Evolutionary conservation across 768 basidiomycete species (phyloP).

Genomic region (Boletellus sp.): DNA sequence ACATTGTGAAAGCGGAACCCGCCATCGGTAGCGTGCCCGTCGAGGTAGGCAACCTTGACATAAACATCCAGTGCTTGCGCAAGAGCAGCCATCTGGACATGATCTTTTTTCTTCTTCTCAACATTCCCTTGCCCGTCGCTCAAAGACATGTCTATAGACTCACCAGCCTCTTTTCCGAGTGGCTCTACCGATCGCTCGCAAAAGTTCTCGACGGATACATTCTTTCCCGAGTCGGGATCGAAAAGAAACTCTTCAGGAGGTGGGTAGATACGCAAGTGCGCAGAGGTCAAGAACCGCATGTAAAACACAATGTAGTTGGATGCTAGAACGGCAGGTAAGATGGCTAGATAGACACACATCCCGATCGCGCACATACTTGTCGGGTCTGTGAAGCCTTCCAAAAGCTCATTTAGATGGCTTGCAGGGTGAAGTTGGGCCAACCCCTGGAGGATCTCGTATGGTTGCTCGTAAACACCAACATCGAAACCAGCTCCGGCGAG

Average conservation of each 20-base stretch:
- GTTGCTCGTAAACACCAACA: constrained; percentile 67
- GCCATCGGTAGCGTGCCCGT: constrained; percentile 50
- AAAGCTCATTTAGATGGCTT: constrained; percentile 29
- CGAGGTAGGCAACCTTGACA: constrained; percentile 76
- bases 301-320: constrained; percentile 77
- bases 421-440: constrained; percentile 45
- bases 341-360: neutral
- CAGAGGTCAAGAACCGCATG: constrained; percentile 78
- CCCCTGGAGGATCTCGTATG: constrained; percentile 58
- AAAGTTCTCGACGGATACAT: constrained; percentile 58
- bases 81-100: constrained; percentile 79
- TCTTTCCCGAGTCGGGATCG: constrained; percentile 65
- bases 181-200: constrained; percentile 78
- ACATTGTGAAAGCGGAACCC: constrained; percentile 68
- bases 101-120: constrained; percentile 43
- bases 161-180: constrained; percentile 74
- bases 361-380: constrained; percentile 37
- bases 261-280: constrained; percentile 64
- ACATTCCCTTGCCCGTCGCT: neutral
- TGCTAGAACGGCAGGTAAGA: constrained; percentile 32
- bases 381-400: constrained; percentile 46
- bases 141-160: neutral
- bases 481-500: constrained; percentile 64
- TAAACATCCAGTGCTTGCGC: constrained; percentile 63
- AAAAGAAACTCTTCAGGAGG: constrained; percentile 69